These are phyloP conservation scores for Backusella tarrabulga DNA, from an alignment of 192 early-diverging fungal genomes.

Conservation along the genomic window DNA sequence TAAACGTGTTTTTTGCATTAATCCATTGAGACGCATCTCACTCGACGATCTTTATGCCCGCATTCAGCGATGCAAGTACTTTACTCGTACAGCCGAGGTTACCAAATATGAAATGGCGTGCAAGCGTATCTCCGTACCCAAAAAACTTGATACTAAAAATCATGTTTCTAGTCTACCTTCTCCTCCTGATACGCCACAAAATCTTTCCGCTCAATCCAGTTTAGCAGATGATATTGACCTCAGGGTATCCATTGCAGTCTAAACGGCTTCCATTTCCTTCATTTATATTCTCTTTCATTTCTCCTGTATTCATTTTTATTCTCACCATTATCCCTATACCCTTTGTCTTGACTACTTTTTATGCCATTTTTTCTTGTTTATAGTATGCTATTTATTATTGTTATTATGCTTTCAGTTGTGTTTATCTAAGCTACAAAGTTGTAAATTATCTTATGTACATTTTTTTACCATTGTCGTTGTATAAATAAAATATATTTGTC, in stretches of 20 bases:
- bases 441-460: slow-evolving; percentile 1
- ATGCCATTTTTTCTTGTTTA: slow-evolving; percentile 1
- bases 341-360: neutral
- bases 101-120: slow-evolving; percentile 11
- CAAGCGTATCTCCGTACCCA: neutral
- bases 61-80: slow-evolving; percentile 45
- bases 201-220: neutral
- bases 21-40: slow-evolving; percentile 56
- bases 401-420: slow-evolving; percentile 3
- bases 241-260: neutral
- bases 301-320: neutral
- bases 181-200: neutral
- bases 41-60: slow-evolving; percentile 40
- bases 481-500: slow-evolving; percentile 7
- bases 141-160: neutral
- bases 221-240: neutral
- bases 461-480: slow-evolving; percentile 1
- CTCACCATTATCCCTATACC: neutral
- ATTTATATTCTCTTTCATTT: neutral
- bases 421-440: neutral
- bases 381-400: neutral
- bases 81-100: slow-evolving; percentile 39
- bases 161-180: neutral
- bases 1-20: slow-evolving; percentile 67
- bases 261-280: neutral